Conservation (phyloP, 257 asterid species). For the Forsythia viridissima region DNA sequence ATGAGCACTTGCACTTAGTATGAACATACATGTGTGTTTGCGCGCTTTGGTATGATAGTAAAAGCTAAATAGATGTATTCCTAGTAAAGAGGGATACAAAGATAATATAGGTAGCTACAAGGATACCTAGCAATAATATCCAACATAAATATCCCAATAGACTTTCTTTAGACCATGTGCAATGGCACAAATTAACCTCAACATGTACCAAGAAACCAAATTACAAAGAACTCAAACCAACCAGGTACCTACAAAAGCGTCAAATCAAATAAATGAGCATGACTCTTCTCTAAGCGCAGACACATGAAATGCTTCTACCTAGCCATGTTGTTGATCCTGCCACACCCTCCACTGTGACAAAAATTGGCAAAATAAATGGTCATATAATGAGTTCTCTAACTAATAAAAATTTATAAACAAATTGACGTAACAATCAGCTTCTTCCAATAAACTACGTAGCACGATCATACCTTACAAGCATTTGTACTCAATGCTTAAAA, state of each 20-base stretch:
- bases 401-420: background rate
- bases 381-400: slow-evolving; percentile 7
- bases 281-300: slow-evolving; percentile 87
- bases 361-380: slow-evolving; percentile 14
- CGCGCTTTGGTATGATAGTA: background rate
- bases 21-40: background rate
- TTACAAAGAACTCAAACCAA: slow-evolving; percentile 13
- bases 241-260: slow-evolving; percentile 76
- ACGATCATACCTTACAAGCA: slow-evolving; percentile 13
- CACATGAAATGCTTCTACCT: slow-evolving; percentile 95
- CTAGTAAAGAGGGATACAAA: background rate
- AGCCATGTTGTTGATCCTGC: slow-evolving; percentile 99
- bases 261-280: slow-evolving; percentile 85
- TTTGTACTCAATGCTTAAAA: background rate
- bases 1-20: slow-evolving; percentile 3
- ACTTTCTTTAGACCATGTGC: slow-evolving; percentile 10
- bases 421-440: slow-evolving; percentile 1
- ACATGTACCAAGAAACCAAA: slow-evolving; percentile 15
- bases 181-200: background rate
- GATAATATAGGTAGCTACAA: no score
- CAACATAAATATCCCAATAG: background rate
- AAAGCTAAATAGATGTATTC: background rate
- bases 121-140: background rate
- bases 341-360: slow-evolving; percentile 69
- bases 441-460: slow-evolving; percentile 2